phyloP scores from a whole-genome alignment of 805 yeast genomes.

The Scheffersomyces lignosus region DNA sequence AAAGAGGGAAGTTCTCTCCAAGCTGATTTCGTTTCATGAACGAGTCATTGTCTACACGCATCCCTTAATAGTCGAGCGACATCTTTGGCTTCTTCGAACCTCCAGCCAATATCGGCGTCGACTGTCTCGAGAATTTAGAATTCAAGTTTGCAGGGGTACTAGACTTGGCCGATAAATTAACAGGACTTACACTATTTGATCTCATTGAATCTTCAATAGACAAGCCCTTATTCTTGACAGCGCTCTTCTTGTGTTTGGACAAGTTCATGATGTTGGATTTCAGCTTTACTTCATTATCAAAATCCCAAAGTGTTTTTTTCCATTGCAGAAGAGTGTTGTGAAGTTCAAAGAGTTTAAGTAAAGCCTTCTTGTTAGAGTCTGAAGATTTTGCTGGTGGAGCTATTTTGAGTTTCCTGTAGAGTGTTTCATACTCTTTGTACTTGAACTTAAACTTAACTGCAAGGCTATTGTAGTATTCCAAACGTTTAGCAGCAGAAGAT shows the following conservation, averaged over 20 bases:
- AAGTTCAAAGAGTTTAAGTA: conserved; percentile 45
- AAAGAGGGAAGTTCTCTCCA: too few species aligned
- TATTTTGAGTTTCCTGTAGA: conserved; percentile 33
- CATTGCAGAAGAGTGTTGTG: conserved; percentile 54
- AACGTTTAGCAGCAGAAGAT: conserved; percentile 12
- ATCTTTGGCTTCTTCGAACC: neutral
- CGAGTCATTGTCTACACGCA: too few species aligned
- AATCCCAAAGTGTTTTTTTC: conserved; percentile 58
- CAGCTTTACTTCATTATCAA: conserved; percentile 31
- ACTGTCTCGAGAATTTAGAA: neutral
- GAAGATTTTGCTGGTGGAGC: conserved; percentile 10
- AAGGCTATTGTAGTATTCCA: conserved; percentile 41
- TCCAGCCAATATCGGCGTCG: neutral
- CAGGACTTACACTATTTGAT: neutral
- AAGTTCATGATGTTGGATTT: conserved; percentile 36
- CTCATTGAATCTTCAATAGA: neutral
- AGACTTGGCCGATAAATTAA: neutral
- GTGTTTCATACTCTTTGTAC: conserved; percentile 49
- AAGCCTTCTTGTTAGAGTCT: conserved; percentile 17
- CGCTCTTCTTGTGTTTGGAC: conserved; percentile 36
- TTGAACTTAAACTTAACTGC: conserved; percentile 48
- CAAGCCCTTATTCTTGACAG: neutral
- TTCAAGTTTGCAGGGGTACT: neutral
- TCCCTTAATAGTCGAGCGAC: neutral
- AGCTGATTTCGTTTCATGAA: too few species aligned